Base-by-base conservation (phyloP, 768 basidiomycete species). In the Cantharellus anzutake region DNA sequence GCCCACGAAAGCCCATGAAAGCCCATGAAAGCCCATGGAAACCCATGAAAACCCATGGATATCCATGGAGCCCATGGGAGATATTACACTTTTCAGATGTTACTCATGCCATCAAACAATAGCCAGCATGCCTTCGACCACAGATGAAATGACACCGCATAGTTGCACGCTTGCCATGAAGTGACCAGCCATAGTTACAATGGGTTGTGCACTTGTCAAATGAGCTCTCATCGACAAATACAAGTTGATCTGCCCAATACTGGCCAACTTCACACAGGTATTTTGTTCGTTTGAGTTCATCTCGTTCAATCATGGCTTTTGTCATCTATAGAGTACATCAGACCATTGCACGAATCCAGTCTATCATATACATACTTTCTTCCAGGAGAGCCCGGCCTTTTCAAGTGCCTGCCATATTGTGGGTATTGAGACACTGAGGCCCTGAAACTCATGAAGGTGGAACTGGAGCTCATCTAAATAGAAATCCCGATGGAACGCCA, bases 151-250 rank as follows among this genome's bases (percentile, higher is more conserved):
- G 52, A 4, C 41, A 38, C 11, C 37, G 60, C 5, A 5, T 4
- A 20, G 34, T 38, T 34, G 5, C 59, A 37, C 41, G 52, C 4
- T 37, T 2, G 3, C 60, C 60, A 4, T 5, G 39, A 16, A 41
- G 38, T 58, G 61, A 38, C 42, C 56, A 63, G 4, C n/a, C 59
- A 2, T 41, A 35, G 34, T 41, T 42, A 5, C 20, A 4, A 38
- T 41, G 20, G 40, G 57, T 50, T 4, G 60, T 61, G 35, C 39
- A 20, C 4, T 40, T 4, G 40, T 61, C 60, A 5, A 61, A 57
- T 3, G 42, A 20, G 39, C 42, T 53, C 38, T 61, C 60, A 62
- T 61, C 60, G 14, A 60, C 20, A 20, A 61, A 60, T 3, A 61
- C 60, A 2, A 61, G 60, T 35, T 61, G 61, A 14, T 61, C 60